A percentile compares a stretch with the other conserved stretches of the same genome.
Evolutionary conservation across 1,139 yeast species (phyloP).

Genomic region (Saccharomyces hybrid): DNA sequence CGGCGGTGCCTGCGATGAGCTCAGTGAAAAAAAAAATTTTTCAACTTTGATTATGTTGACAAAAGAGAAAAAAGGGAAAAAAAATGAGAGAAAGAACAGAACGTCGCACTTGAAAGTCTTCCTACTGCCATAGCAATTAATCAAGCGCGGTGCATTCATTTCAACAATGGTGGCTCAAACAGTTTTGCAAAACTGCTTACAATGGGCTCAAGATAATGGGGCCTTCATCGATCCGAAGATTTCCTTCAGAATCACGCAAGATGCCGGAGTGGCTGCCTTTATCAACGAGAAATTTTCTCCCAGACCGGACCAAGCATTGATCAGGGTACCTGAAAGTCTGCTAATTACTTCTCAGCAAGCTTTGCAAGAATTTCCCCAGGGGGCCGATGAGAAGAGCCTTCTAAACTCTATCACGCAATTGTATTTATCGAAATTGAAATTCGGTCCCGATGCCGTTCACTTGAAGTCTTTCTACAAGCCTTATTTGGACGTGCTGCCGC

Average conservation of each 20-base stretch:
- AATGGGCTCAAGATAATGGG: slow-evolving; percentile 49
- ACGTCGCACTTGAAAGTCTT: no score
- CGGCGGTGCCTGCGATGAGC: background rate
- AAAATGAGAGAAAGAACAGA: no score
- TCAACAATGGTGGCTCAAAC: slow-evolving; percentile 3
- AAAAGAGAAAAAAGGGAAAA: no score
- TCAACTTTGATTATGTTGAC: background rate
- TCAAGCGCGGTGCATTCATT: background rate
- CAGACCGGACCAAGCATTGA: slow-evolving; percentile 16
- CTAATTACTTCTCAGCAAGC: slow-evolving; percentile 42
- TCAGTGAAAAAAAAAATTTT: background rate
- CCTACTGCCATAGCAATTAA: background rate
- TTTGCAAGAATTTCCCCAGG: slow-evolving; percentile 30
- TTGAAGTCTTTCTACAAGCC: slow-evolving; percentile 34
- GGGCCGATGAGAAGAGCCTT: slow-evolving; percentile 8
- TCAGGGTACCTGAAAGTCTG: slow-evolving; percentile 37
- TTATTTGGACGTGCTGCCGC: slow-evolving; percentile 56
- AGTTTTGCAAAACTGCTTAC: slow-evolving; percentile 26
- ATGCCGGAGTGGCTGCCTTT: slow-evolving; percentile 38
- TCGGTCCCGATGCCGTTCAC: slow-evolving; percentile 16
- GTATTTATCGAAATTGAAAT: slow-evolving; percentile 39
- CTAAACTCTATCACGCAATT: slow-evolving; percentile 44
- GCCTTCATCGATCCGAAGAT: slow-evolving; percentile 35
- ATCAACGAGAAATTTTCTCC: slow-evolving; percentile 14
- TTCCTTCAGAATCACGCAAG: slow-evolving; percentile 25